Evolutionary conservation across 106 monocot species (phyloP).

Genomic region (Triglochin maritima): DNA sequence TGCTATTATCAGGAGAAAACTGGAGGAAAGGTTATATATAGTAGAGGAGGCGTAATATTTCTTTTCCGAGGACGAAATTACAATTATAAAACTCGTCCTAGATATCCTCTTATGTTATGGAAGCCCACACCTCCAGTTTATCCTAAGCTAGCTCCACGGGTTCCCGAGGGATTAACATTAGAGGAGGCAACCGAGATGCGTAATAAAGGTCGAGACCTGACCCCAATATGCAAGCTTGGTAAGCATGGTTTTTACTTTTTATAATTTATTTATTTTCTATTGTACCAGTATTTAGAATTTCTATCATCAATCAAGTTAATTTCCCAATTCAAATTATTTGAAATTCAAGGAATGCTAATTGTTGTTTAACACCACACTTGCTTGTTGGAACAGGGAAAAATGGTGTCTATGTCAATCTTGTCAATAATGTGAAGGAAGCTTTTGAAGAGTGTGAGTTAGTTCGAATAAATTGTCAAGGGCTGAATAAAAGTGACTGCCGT

Average conservation of each 20-base stretch:
- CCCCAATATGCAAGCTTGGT: conserved; percentile 92
- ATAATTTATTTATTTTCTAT: not conserved
- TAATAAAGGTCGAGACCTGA: conserved; percentile 59
- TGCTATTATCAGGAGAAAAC: conserved; percentile 63
- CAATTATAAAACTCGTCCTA: conserved; percentile 71
- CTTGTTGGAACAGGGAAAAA: conserved; percentile 55
- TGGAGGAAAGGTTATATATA: conserved; percentile 86
- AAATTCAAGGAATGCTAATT: too few species aligned
- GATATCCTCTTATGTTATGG: conserved; percentile 94
- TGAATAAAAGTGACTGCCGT: conserved; percentile 80
- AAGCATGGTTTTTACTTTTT: not conserved
- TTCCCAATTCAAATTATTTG: too few species aligned
- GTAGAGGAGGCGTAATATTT: conserved; percentile 72
- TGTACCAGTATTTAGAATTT: not conserved
- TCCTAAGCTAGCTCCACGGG: conserved; percentile 61
- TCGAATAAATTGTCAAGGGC: conserved; percentile 50
- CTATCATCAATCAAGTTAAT: too few species aligned
- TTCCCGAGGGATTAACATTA: conserved; percentile 75
- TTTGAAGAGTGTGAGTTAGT: conserved; percentile 91
- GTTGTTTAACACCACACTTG: not conserved
- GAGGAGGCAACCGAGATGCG: conserved; percentile 79
- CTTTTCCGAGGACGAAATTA: conserved; percentile 90
- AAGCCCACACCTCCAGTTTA: conserved; percentile 80
- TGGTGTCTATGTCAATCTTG: conserved; percentile 69
- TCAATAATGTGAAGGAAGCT: conserved; percentile 61